Evolutionary conservation across 129 eudicot genomes (phyloP).

Genomic region (Centella asiatica): DNA sequence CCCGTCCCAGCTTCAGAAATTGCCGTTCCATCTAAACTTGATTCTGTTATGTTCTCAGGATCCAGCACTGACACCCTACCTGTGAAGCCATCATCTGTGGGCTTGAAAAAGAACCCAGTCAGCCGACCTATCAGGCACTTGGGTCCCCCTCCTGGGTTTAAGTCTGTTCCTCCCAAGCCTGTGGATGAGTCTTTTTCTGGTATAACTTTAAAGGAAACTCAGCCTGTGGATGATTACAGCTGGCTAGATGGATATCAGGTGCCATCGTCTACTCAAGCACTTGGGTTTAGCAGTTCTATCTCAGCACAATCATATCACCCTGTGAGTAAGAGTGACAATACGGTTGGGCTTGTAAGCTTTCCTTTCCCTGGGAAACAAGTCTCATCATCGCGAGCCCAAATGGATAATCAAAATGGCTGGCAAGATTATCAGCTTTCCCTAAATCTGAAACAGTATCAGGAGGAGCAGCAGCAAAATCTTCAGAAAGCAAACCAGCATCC

Average conservation of each 20-base stretch:
- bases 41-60: constrained; percentile 43
- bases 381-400: constrained; percentile 26
- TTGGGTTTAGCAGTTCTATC: constrained; percentile 40
- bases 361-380: constrained; percentile 98
- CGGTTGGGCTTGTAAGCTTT: constrained; percentile 51
- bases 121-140: constrained; percentile 69
- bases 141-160: constrained; percentile 97
- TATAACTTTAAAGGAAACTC: constrained; percentile 17
- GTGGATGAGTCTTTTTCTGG: constrained; percentile 25
- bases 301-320: constrained; percentile 31
- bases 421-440: constrained; percentile 43
- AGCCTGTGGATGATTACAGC: constrained; percentile 67
- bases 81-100: constrained; percentile 30
- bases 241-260: constrained; percentile 87
- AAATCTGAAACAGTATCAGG: constrained; percentile 35
- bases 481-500: constrained; percentile 56
- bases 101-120: constrained; percentile 59
- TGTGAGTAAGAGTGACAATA: constrained; percentile 36
- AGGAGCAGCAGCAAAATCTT: constrained; percentile 37
- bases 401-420: constrained; percentile 51
- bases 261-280: constrained; percentile 33
- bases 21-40: constrained; percentile 43
- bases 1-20: constrained; percentile 31
- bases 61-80: constrained; percentile 26
- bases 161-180: constrained; percentile 34